Base-by-base conservation (phyloP, 2,329 filamentous ascomycete genomes). In the Corinectria fuckeliana region DNA sequence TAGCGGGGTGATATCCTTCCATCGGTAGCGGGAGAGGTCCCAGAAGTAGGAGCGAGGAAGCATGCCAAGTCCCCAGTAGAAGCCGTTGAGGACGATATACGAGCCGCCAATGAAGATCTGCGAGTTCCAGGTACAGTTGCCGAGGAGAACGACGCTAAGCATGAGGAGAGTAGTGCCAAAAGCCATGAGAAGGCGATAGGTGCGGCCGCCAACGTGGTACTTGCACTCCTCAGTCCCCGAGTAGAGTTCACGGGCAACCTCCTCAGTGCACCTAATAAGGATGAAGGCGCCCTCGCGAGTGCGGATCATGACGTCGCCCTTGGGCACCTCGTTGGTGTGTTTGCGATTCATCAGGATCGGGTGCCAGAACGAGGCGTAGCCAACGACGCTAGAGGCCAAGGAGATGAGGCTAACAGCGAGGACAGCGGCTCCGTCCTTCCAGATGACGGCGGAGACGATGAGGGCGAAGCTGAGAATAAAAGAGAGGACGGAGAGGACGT, bases 241-340 rank as follows among this genome's bases (percentile, higher is more conserved):
- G 72, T 88, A 88, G 0, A 89, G 78, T 69, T 88, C 86, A n/a
- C 86, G 79, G 2, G 85, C 83, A 2, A 88, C 82, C 28, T 86
- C 81, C 69, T 88, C 85, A 5, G 80, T 79, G 67, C 86, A 88
- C 44, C 77, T 76, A 14, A 89, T 75, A 6, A 87, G 74, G 2
- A 89, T 70, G 63, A 88, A 87, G 1, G 83, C 85, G 1, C 85
- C 85, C 64, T 85, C 82, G 5, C 85, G 81, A 1, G 86, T 88
- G 25, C 82, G 80, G 55, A 88, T 87, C 25, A 88, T 80, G n/a
- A 89, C 80, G 62, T 88, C 85, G 2, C 85, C 85, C 2, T 64
- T 66, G 1, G 85, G 85, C 0, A 86, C 81, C 18, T 78, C 71
- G 26, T 80, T 78, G 6, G 71, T 79, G 52, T 81, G 78, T 48